Evolutionary conservation across 2,329 filamentous ascomycete species (phyloP), one percentile per base, ranked within the genome.

Genomic region (Penicillium sp.): DNA sequence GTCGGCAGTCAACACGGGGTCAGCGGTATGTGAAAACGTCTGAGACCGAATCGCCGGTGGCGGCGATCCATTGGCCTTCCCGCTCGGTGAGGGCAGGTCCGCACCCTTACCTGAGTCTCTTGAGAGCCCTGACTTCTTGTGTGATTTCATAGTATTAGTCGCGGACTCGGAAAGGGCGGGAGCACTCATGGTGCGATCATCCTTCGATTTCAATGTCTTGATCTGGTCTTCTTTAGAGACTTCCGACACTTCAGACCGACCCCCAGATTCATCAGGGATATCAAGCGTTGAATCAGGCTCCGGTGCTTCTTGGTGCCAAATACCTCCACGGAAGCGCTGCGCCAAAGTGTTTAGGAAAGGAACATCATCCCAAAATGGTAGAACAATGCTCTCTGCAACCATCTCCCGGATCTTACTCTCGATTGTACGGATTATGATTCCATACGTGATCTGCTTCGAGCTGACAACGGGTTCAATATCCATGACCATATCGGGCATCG

Each of bases 401-500:
- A 97, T 93, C 76, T 97, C 93, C 71, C 96, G 91, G 74, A 99
- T 97, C 54, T 93, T 86, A 72, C 91, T 96, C 77, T 99, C 95
- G 62, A 99, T 98, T 64, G 96, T 92, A 54, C 93, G 88, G 13
- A 98, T 84, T 59, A 99, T 95, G 62, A 97, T 86, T 1, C 90
- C 91, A 76, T 97, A 98, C 0, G 95, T 98, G 67, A 99, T 97
- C 75, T 98, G 94, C 61, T 94, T 88, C 15, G 93, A 91, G 79
- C 93, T 97, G 55, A 99, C 93, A 68, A 99, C 93, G 3, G 95
- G 95, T 75, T 98, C 93, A 48, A 98, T 92, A n/a, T 88, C 88
- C 84, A 97, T 89, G 64, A 96, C 93, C 81, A 99, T 90, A 73
- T 94, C 93, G 19, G 95, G 95, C 84, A 93, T 91, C n/a, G 88